Evolutionary conservation across 2,329 filamentous ascomycete species (phyloP), one percentile per base, ranked within the genome.

Genomic region (Chaetomium globosum): DNA sequence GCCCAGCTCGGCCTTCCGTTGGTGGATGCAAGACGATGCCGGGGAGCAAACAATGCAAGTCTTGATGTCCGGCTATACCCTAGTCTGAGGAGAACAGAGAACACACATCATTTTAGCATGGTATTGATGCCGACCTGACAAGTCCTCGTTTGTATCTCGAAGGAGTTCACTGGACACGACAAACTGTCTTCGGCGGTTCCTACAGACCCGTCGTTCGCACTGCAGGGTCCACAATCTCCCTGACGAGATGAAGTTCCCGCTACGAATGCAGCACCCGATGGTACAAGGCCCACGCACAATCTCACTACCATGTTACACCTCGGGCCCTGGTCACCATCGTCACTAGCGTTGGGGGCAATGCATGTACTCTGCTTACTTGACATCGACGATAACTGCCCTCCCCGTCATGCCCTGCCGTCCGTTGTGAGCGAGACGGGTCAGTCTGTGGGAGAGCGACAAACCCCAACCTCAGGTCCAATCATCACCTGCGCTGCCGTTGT

Each of bases 231-330:
- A 39, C 55, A 58, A 39, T 26, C n/a, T 10, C 39, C n/a, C 48
- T 48, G 46, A 39, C 28, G 36, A 51, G 31, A 61, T 52, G 54
- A 28, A 59, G 7, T 1, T 46, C 39, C 51, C 51, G 53, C 61
- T 59, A 56, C 48, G 21, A 30, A 26, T 46, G 60, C 65, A 60
- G 61, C 60, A 64, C 65, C 61, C 51, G 63, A 65, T 58, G 48
- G 46, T 28, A 61, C 65, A 55, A 48, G 51, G 51, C 49, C 30
- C 21, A 33, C 16, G 30, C 46, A 31, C 51, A 21, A 53, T 55
- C 28, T 53, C 4, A 65, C 63, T 63, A 31, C 4, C 61, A 30
- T 23, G 61, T 63, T 52, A 59, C 61, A 64, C 28, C 6, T 3
- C 51, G 21, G 5, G 16, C 9, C 33, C 39, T 28, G 33, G 23